Percentiles rank a stretch among this genome's conserved stretches.
phyloP scores from a whole-genome alignment of 1,139 yeast species.

The Lodderomyces parapsilosis region DNA sequence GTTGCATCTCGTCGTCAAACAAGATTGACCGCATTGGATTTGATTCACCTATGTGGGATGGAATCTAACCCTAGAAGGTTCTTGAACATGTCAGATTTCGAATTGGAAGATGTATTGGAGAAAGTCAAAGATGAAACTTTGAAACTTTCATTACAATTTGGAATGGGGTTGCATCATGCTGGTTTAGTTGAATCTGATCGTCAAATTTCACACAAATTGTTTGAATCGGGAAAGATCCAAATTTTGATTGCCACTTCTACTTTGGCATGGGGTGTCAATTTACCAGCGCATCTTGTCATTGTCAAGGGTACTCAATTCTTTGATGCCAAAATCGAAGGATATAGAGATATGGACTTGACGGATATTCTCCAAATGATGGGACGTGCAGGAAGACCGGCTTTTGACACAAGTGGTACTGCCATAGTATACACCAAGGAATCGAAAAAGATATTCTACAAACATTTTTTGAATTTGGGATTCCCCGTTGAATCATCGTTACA shows the following conservation, averaged over 20 bases:
- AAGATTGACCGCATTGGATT: conserved; percentile 87
- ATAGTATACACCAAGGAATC: conserved; percentile 91
- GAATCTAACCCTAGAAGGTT: conserved; percentile 92
- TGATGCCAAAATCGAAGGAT: conserved; percentile 78
- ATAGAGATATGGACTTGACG: conserved; percentile 87
- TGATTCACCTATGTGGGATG: conserved; percentile 91
- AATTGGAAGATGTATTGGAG: conserved; percentile 59
- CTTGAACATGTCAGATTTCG: conserved; percentile 72
- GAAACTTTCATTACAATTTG: conserved; percentile 81
- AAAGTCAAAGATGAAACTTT: conserved; percentile 88
- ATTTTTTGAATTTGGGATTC: conserved; percentile 90
- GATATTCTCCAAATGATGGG: conserved; percentile 93
- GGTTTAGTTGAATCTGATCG: conserved; percentile 93
- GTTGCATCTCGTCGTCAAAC: conserved; percentile 98
- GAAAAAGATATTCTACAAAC: conserved; percentile 89
- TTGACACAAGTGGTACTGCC: conserved; percentile 92
- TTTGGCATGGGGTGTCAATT: conserved; percentile 95
- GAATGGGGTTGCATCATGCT: conserved; percentile 97
- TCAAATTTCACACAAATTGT: conserved; percentile 78
- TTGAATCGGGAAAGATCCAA: conserved; percentile 84
- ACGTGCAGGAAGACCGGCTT: conserved; percentile 96
- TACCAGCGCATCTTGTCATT: conserved; percentile 92
- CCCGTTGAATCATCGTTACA: conserved; percentile 97
- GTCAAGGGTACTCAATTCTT: conserved; percentile 92
- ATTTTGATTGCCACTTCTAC: conserved; percentile 93